These are phyloP conservation scores for Thalassiosira livingstoniorum DNA, from an alignment of 352 stramenopile genomes.

Conservation along the genomic window DNA sequence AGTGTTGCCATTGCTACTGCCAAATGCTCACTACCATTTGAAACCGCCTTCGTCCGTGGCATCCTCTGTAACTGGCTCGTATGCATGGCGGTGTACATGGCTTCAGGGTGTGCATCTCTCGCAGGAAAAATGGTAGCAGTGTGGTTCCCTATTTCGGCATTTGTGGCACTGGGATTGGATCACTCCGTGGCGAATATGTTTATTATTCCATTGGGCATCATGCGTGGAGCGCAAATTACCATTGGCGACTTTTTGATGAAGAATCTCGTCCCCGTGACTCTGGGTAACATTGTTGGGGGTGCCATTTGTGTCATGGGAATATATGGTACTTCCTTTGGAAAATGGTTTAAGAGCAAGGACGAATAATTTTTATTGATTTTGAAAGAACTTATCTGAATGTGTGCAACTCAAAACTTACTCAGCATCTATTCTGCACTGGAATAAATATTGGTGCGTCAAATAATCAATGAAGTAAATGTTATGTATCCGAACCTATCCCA, in stretches of 20 bases:
- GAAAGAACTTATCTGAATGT: not conserved
- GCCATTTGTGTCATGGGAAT: slow-evolving; percentile 84
- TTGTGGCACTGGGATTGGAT: slow-evolving; percentile 89
- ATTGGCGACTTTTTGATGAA: slow-evolving; percentile 83
- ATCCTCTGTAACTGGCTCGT: slow-evolving; percentile 91
- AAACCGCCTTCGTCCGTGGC: slow-evolving; percentile 85
- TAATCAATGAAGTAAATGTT: too few relatives aligned
- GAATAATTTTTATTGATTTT: slow-evolving; percentile 30
- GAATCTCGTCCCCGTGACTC: slow-evolving; percentile 88
- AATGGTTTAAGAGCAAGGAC: slow-evolving; percentile 77
- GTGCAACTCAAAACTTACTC: too few relatives aligned
- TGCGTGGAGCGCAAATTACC: slow-evolving; percentile 86
- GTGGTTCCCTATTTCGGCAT: slow-evolving; percentile 90
- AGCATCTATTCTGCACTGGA: too few relatives aligned
- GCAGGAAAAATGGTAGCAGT: slow-evolving; percentile 84
- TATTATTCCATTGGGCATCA: slow-evolving; percentile 88
- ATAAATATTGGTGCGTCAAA: too few relatives aligned
- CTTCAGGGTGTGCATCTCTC: slow-evolving; percentile 77
- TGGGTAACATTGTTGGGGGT: slow-evolving; percentile 88
- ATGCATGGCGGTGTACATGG: slow-evolving; percentile 89
- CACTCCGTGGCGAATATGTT: slow-evolving; percentile 92
- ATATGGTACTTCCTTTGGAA: slow-evolving; percentile 77
- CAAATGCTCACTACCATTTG: slow-evolving; percentile 85
- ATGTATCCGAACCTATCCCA: too few relatives aligned
- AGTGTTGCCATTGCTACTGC: slow-evolving; percentile 82